phyloP scores from a whole-genome alignment of 495 filamentous ascomycete species.

The Durotheca rogersii region DNA sequence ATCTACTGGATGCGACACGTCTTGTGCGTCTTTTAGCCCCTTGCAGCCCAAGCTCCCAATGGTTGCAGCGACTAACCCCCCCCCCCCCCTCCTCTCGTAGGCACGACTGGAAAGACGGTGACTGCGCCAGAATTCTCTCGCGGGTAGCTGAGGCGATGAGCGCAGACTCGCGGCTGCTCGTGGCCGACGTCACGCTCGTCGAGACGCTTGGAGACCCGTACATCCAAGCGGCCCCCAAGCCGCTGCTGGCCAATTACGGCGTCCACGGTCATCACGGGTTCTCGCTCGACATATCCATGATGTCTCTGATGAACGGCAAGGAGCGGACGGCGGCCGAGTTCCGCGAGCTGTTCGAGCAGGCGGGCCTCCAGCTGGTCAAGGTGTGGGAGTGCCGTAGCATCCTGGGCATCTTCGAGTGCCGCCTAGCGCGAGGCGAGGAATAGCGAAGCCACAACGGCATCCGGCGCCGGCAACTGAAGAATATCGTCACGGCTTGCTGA shows the following conservation, averaged over 20 bases:
- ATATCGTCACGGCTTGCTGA: conserved; percentile 23
- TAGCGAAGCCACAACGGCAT: too few relatives aligned
- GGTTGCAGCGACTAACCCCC: conserved; percentile 9
- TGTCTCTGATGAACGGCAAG: conserved; percentile 42
- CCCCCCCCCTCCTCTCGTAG: too few relatives aligned
- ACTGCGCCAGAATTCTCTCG: conserved; percentile 42
- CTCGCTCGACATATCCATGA: conserved; percentile 41
- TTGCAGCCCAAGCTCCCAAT: not conserved
- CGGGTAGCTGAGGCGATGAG: conserved; percentile 33
- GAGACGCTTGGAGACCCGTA: conserved; percentile 38
- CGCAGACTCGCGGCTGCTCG: conserved; percentile 38
- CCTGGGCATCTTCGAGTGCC: conserved; percentile 28
- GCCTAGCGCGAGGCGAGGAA: conserved; percentile 10
- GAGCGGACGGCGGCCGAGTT: conserved; percentile 43
- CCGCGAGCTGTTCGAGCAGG: conserved; percentile 21
- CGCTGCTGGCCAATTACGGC: conserved; percentile 42
- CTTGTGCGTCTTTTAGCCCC: conserved; percentile 20
- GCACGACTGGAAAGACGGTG: conserved; percentile 48
- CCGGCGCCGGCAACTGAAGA: conserved; percentile 1
- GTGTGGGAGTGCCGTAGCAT: conserved; percentile 27
- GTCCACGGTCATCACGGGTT: conserved; percentile 36
- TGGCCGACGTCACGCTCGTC: conserved; percentile 44
- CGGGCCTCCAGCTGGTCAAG: conserved; percentile 27
- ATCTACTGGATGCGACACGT: conserved; percentile 49
- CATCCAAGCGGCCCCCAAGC: conserved; percentile 35